Percentiles rank a stretch among this genome's conserved stretches.
Evolutionary conservation across 2,329 filamentous ascomycete genomes (phyloP).

Genomic region (Verticillium dahliae): DNA sequence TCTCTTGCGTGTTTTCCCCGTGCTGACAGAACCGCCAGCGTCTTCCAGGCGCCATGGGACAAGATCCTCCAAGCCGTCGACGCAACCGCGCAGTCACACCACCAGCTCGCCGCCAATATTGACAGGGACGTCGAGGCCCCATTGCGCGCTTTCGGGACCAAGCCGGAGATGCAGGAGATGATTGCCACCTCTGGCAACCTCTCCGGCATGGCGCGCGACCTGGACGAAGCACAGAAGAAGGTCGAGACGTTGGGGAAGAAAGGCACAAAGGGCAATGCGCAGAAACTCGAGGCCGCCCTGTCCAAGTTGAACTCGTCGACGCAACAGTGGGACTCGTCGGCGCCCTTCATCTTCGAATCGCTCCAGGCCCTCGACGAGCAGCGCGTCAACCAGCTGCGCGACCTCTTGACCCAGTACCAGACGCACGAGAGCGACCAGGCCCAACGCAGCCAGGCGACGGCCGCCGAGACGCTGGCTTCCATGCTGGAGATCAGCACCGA

Average conservation of each 20-base stretch:
- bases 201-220: slow-evolving; percentile 70
- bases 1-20: not conserved
- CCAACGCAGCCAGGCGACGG: slow-evolving; percentile 65
- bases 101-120: slow-evolving; percentile 71
- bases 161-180: slow-evolving; percentile 76
- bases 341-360: slow-evolving; percentile 89
- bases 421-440: slow-evolving; percentile 88
- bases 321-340: slow-evolving; percentile 87
- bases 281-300: slow-evolving; percentile 70
- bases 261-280: slow-evolving; percentile 66
- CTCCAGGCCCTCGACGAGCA: slow-evolving; percentile 87
- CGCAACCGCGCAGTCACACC: slow-evolving; percentile 75
- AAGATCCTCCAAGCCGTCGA: slow-evolving; percentile 77
- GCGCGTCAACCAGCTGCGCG: slow-evolving; percentile 81
- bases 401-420: slow-evolving; percentile 85
- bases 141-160: slow-evolving; percentile 66
- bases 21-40: slow-evolving; percentile 41
- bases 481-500: slow-evolving; percentile 82
- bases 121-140: slow-evolving; percentile 84
- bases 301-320: slow-evolving; percentile 70
- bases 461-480: slow-evolving; percentile 73
- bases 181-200: slow-evolving; percentile 77
- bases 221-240: slow-evolving; percentile 78
- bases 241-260: slow-evolving; percentile 79
- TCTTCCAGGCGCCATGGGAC: slow-evolving; percentile 88